Base-by-base conservation (phyloP, 345 rosid genomes). In the Camelina neglecta region DNA sequence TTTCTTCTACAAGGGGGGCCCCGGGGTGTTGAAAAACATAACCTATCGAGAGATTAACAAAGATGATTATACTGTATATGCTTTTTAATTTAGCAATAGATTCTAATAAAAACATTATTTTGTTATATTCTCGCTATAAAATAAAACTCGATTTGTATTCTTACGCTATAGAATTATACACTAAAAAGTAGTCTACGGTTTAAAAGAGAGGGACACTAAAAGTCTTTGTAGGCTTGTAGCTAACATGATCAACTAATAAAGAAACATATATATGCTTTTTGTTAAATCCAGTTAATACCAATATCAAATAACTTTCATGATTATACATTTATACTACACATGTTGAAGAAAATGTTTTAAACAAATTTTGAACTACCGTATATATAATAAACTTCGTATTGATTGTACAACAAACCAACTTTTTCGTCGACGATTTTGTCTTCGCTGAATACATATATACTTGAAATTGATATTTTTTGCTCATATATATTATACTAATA, bases 1-100 rank as follows among this genome's bases (percentile, higher is more conserved):
- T 29, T 29, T 29, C 31, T 29, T 29, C 31, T 29, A 29, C 31
- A 29, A 29, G 5, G 3, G 1, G 29, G 31, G 31, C 1, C 31
- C 31, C 31, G 31, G 31, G 31, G 56, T 71, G 76, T 77, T 77
- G 76, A 77, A 77, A 71, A 77, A 39, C 62, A 57, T 26, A 77
- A 64, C 80, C 35, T 36, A 36, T 63, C 45, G 49, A 35, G n/a
- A 38, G 36, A 44, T 49, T 16, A 3, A 35, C 23, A 53, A 54
- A 54, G 42, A 33, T 20, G 44, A 54, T 70, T 29, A 29, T 4
- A 29, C 31, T 29, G 8, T 64, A 64, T 63, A 59, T 70, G 64
- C 60, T 39, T 63, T 24, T 70, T 11, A 11, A 51, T 59, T 42
- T 62, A 51, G 7, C 33, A 35, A 75, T 16, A 60, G 8, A 7